Base-by-base conservation (phyloP, 2,329 filamentous ascomycete species). In the Plectosphaerella plurivora region DNA sequence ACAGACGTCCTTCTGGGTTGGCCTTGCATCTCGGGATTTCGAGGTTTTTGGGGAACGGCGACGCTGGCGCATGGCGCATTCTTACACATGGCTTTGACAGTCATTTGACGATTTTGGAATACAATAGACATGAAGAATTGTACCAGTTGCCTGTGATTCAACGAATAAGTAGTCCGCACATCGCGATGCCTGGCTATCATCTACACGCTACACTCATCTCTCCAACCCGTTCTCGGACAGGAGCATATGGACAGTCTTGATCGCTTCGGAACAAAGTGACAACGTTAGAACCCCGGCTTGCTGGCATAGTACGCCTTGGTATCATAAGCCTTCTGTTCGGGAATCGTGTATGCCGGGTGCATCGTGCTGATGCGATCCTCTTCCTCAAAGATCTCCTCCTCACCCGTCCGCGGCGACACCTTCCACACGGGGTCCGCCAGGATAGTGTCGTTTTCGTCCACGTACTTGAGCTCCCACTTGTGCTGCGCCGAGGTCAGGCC, bases 321-420 rank as follows among this genome's bases (percentile, higher is more conserved):
- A 35, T 75, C 75, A 60, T 86, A 80, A 51, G 86, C 88, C 50
- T 79, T 79, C 56, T 81, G 76, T 68, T 88, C 84, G 5, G 91
- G 89, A 59, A 97, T 86, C 56, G 89, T 87, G 71, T 90, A 97
- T 24, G 97, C 81, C 2, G 93, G 93, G 69, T 97, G 91, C 39
- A 90, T 79, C 15, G 87, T 75, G 49, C 73, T 75, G 49, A 96
- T 77, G 41, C 83, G 74, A 72, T 96, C 90, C 53, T 76, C 72
- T 61, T 87, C 80, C 54, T 89, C 84, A 70, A 89, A 90, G 48
- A 88, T 77, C 60, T 84, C 83, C 56, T 74, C 74, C 51, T 77
- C 74, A 49, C 76, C 73, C 57, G 70, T 65, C 51, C 77, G 75
- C 24, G 78, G 75, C 59, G 73, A 67, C 53, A 73, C 76, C 54